Conservation (phyloP, 208 protist genomes). For the Leptomonas seymouri region DNA sequence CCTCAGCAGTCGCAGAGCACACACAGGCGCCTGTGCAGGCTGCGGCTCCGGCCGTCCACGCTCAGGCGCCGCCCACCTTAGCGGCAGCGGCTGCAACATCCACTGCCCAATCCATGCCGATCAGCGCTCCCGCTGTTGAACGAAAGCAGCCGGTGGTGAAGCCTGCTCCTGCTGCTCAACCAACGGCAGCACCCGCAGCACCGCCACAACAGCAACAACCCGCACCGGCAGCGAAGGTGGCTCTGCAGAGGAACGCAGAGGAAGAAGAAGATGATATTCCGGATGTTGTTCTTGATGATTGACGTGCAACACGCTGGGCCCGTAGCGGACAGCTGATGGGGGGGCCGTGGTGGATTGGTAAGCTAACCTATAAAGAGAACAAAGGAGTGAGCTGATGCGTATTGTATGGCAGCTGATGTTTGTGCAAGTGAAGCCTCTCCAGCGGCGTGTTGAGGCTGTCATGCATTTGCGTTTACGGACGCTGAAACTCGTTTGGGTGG, state of each 20-base stretch:
- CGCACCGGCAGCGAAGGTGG: not conserved
- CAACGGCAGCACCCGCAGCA: not conserved
- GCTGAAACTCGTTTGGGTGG: no score
- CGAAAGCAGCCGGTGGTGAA: not conserved
- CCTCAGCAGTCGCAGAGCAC: not conserved
- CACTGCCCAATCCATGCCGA: not conserved
- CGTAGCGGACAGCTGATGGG: no score
- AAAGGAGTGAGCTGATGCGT: no score
- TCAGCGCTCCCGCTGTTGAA: not conserved
- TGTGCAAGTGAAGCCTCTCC: no score
- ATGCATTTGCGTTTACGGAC: no score
- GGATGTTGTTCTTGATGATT: slow-evolving; percentile 68
- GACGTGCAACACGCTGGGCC: no score
- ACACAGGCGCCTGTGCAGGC: not conserved
- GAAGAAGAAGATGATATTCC: slow-evolving; percentile 53
- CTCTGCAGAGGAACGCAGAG: not conserved
- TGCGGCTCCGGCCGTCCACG: not conserved
- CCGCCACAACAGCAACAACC: not conserved
- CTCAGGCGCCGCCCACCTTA: not conserved
- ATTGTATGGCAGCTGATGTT: no score
- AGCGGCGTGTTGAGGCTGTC: no score
- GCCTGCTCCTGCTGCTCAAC: not conserved
- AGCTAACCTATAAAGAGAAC: no score
- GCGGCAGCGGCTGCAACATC: not conserved
- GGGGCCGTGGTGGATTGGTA: no score